Conservation (phyloP, 805 yeast genomes). For the Pichia membranifaciens region DNA sequence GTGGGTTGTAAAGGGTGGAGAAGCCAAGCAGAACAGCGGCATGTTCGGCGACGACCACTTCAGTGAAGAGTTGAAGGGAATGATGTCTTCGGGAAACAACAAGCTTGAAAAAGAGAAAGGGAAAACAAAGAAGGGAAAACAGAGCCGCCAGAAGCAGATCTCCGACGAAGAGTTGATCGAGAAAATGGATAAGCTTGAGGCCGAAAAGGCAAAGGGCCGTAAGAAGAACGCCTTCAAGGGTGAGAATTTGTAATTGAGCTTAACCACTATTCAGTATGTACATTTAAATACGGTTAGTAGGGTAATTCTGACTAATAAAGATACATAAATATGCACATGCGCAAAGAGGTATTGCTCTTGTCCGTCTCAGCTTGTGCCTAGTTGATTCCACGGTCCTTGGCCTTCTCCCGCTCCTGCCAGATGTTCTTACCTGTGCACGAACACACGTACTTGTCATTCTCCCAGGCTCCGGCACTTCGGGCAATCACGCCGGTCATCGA, state of each 20-base stretch:
- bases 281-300: background rate
- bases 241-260: conserved; percentile 1
- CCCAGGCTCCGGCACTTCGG: conserved; percentile 96
- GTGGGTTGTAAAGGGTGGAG: background rate
- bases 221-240: conserved; percentile 1
- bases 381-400: conserved; percentile 51
- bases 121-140: background rate
- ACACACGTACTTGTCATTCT: conserved; percentile 87
- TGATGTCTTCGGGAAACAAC: conserved; percentile 3
- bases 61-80: conserved; percentile 5
- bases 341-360: too few relatives aligned
- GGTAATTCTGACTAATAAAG: background rate
- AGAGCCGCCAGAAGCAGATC: background rate
- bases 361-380: too few relatives aligned
- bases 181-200: conserved; percentile 1
- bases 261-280: background rate
- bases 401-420: conserved; percentile 91
- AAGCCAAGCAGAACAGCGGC: background rate
- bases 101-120: background rate
- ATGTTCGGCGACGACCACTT: conserved; percentile 1
- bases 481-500: conserved; percentile 84
- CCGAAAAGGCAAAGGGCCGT: conserved; percentile 4
- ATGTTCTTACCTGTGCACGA: conserved; percentile 92
- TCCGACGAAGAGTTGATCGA: background rate
- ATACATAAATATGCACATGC: too few relatives aligned